Evolutionary conservation across 805 yeast species (phyloP).

Genomic region (Nadsonia fulvescens): DNA sequence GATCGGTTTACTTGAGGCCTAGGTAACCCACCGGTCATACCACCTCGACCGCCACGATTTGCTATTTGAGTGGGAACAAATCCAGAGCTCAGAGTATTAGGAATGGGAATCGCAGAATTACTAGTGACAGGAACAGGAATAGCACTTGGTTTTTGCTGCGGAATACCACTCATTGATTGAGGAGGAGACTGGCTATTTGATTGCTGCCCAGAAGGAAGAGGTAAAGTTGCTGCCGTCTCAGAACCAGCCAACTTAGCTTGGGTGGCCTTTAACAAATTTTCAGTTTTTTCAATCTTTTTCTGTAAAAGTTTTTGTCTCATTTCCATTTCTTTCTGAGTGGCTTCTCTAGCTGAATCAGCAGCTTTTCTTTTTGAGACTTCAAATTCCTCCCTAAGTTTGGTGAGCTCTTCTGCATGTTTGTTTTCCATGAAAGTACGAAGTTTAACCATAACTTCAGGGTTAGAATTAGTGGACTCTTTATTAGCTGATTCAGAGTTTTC

Average conservation of each 20-base stretch:
- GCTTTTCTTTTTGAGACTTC: slow-evolving; percentile 24
- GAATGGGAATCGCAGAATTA: no score
- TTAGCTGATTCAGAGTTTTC: background rate
- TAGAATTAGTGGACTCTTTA: slow-evolving; percentile 5
- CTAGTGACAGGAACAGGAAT: no score
- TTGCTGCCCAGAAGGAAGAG: no score
- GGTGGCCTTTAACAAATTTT: slow-evolving; percentile 18
- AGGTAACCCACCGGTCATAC: no score
- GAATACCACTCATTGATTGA: no score
- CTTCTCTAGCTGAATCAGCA: slow-evolving; percentile 28
- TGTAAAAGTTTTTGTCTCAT: slow-evolving; percentile 38
- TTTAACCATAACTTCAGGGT: slow-evolving; percentile 9
- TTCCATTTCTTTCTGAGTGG: slow-evolving; percentile 38
- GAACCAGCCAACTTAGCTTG: slow-evolving; percentile 1
- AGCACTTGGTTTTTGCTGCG: no score
- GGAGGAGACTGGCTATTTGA: no score
- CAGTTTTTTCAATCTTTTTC: slow-evolving; percentile 34
- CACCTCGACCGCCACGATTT: no score
- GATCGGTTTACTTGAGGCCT: no score
- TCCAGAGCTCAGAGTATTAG: no score
- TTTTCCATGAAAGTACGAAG: slow-evolving; percentile 9
- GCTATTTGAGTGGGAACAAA: no score
- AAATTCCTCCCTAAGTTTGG: slow-evolving; percentile 18
- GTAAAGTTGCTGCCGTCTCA: slow-evolving; percentile 1
- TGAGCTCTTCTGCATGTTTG: slow-evolving; percentile 10